Conservation (phyloP, 345 rosid species). For the Brassica carinata region DNA sequence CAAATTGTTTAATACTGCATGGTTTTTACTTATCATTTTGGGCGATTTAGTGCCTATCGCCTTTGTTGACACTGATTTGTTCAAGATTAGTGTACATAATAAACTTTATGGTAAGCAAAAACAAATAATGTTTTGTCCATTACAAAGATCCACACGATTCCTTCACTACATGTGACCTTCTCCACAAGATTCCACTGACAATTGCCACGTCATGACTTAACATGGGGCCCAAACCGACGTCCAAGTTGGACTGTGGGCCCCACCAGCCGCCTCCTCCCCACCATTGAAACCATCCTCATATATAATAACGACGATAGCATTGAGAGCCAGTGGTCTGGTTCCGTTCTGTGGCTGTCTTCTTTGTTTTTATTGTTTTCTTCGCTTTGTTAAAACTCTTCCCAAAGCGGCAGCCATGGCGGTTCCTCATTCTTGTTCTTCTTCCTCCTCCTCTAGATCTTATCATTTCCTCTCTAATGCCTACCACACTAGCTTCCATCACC, state of each 20-base stretch:
- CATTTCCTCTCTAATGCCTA: conserved; percentile 13
- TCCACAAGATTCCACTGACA: conserved; percentile 41
- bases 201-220: conserved; percentile 28
- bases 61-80: not conserved
- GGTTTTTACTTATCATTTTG: not conserved
- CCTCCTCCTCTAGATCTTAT: conserved; percentile 36
- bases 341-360: conserved; percentile 42
- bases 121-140: not conserved
- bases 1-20: not conserved
- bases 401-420: conserved; percentile 41
- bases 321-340: conserved; percentile 24
- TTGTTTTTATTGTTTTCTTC: not conserved
- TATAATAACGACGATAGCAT: not conserved
- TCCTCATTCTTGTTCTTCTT: conserved; percentile 18
- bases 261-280: conserved; percentile 25
- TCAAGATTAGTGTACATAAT: conserved; percentile 1
- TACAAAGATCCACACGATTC: not conserved
- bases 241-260: conserved; percentile 39
- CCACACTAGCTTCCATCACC: conserved; percentile 35
- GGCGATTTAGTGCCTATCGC: not conserved
- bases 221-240: conserved; percentile 18
- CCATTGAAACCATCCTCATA: conserved; percentile 14
- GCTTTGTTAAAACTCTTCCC: not conserved
- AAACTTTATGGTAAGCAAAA: not conserved
- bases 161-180: conserved; percentile 41